Evolutionary conservation across 2,329 filamentous ascomycete species (phyloP), one percentile per base, ranked within the genome.

Genomic region (Verticillium nubilum): DNA sequence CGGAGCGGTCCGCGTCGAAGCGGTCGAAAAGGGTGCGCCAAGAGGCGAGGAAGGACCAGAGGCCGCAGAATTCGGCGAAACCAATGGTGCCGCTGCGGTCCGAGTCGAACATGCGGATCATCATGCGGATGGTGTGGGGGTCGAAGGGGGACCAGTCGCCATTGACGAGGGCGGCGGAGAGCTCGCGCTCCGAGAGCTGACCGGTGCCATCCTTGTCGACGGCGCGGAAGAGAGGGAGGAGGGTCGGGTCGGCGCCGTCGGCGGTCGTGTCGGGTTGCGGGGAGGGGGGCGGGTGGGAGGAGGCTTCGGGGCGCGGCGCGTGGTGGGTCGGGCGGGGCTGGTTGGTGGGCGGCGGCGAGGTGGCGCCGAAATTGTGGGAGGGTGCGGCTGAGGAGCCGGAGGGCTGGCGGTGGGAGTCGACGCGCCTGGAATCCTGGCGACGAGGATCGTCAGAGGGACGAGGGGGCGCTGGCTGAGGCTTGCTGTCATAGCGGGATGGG

Each of bases 101-200:
- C 60, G 89, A 91, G 77, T 98, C 94, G 76, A 99, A 99, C 95
- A 99, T 98, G 71, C 93, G 90, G 66, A 99, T 97, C 93, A 99
- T 97, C 91, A 98, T 97, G 70, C 89, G 89, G 65, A 98, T 93
- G 1, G 95, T 99, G 68, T 97, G 90, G 4, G 87, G 83, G 74
- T 99, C 93, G 73, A 99, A 99, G 4, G 92, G 86, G 1, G 91
- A 91, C 86, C 91, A 97, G 80, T 99, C 95, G 59, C 93, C 94
- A 71, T 99, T 99, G 61, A 98, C 93, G 5, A 99, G 86, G 23
- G 95, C 95, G 1, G 90, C 88, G 10, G 91, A 89, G 50, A 99
- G 87, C 74, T 98, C 94, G 57, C 82, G 82, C 75, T 97, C 93
- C 2, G 90, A 92, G 54, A 99, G 83, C 64, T 92, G 86, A 23